Conservation (phyloP, 768 basidiomycete species). For the Kwoniella europaea region DNA sequence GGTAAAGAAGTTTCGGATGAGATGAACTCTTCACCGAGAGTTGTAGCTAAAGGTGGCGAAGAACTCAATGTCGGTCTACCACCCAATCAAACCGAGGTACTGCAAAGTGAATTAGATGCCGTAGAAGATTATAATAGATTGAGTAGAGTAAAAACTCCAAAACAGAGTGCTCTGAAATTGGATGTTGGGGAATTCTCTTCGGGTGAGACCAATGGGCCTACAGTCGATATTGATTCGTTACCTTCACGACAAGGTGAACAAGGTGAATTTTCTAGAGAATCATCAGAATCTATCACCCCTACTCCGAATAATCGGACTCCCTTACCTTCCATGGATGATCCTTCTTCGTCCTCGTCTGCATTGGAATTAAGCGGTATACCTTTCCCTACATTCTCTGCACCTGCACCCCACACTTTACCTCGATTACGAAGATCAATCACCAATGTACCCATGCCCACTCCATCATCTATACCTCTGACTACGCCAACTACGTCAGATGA, state of each 20-base stretch:
- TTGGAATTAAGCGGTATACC: slow-evolving; percentile 12
- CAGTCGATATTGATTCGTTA: slow-evolving; percentile 28
- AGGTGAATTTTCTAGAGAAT: background rate
- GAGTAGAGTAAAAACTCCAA: slow-evolving; percentile 10
- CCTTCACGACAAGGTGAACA: background rate
- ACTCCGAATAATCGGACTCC: slow-evolving; percentile 9
- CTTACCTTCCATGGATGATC: background rate
- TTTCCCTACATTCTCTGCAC: slow-evolving; percentile 1
- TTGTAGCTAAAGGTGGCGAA: slow-evolving; percentile 20
- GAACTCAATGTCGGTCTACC: slow-evolving; percentile 6
- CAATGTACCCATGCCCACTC: background rate
- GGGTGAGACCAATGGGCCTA: background rate
- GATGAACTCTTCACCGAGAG: slow-evolving; percentile 18
- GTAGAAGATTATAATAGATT: slow-evolving; percentile 7
- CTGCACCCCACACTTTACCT: slow-evolving; percentile 13
- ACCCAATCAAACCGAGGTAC: slow-evolving; percentile 2
- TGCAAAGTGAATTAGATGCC: slow-evolving; percentile 18
- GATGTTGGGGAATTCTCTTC: slow-evolving; percentile 7
- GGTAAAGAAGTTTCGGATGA: slow-evolving; percentile 23
- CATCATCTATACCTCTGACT: slow-evolving; percentile 5
- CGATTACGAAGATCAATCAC: slow-evolving; percentile 16
- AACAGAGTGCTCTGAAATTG: slow-evolving; percentile 4
- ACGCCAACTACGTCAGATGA: background rate
- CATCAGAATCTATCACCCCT: slow-evolving; percentile 18
- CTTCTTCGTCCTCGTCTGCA: background rate